phyloP scores from a whole-genome alignment of 176 grass and related monocot genomes.

The Triticum monococcum region DNA sequence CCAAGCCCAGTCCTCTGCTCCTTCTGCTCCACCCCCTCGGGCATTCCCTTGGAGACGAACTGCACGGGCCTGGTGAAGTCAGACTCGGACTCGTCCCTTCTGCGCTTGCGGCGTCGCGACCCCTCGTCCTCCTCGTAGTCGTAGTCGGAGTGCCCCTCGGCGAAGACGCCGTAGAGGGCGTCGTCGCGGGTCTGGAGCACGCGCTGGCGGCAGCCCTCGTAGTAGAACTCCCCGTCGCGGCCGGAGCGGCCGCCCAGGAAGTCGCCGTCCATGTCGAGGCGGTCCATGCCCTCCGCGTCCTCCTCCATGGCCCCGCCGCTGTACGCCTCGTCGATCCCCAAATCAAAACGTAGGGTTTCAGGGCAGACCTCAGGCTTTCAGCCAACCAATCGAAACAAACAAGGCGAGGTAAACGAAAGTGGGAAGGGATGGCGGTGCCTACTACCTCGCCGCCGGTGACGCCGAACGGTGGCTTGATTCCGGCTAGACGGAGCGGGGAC shows the following conservation, averaged over 20 bases:
- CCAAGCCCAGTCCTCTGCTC: slow-evolving; percentile 33
- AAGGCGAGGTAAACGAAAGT: neutral
- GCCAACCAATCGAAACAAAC: neutral
- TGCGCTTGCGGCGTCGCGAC: slow-evolving; percentile 40
- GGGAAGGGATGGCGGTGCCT: neutral
- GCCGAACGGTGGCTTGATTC: no score
- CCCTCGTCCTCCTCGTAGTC: slow-evolving; percentile 46
- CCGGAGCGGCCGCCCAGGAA: slow-evolving; percentile 64
- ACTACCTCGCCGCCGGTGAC: neutral
- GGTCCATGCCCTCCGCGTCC: slow-evolving; percentile 66
- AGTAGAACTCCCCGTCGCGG: slow-evolving; percentile 83
- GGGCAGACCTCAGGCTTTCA: no score
- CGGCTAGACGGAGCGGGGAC: no score
- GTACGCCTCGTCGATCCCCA: neutral
- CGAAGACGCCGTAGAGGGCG: slow-evolving; percentile 72
- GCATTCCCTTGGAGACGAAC: slow-evolving; percentile 63
- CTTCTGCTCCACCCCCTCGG: slow-evolving; percentile 30
- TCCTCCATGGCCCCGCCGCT: slow-evolving; percentile 48
- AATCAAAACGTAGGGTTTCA: neutral
- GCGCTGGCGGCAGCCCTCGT: slow-evolving; percentile 50
- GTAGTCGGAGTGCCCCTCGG: slow-evolving; percentile 49
- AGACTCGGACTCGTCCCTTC: slow-evolving; percentile 24
- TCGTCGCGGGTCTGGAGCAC: slow-evolving; percentile 62
- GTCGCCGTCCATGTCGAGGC: slow-evolving; percentile 70
- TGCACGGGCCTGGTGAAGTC: slow-evolving; percentile 64